Evolutionary conservation across 1,284 basidiomycete genomes (phyloP).

Genomic region (Papiliotrema flavescens): DNA sequence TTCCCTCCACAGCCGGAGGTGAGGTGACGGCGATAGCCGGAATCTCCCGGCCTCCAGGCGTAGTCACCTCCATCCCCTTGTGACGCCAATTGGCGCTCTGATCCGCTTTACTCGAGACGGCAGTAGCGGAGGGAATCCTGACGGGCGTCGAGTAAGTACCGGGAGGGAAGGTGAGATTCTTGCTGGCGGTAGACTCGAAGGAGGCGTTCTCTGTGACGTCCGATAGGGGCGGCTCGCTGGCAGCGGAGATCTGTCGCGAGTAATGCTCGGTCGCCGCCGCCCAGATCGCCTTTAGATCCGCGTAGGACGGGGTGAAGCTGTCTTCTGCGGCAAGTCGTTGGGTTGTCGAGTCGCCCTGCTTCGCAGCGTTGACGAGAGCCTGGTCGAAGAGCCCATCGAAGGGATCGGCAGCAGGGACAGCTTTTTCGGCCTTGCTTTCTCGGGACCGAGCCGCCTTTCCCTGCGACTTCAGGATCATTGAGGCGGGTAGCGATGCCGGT

Average conservation of each 20-base stretch:
- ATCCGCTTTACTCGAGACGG: background rate
- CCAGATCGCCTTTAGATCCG: background rate
- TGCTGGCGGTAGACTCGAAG: background rate
- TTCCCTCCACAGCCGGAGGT: background rate
- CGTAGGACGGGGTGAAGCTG: background rate
- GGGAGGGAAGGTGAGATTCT: background rate
- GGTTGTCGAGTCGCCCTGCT: background rate
- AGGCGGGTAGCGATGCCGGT: background rate
- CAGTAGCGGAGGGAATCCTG: background rate
- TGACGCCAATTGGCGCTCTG: background rate
- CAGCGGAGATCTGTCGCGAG: background rate
- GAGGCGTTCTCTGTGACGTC: background rate
- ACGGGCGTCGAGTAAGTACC: background rate
- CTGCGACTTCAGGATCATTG: background rate
- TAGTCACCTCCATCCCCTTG: background rate
- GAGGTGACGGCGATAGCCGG: background rate
- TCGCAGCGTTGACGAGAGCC: background rate
- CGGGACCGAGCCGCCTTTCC: background rate
- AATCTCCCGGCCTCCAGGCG: background rate
- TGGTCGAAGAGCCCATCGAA: slow-evolving; percentile 5
- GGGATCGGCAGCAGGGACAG: background rate
- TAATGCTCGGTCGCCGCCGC: background rate
- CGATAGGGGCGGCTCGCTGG: background rate
- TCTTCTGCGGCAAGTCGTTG: background rate
- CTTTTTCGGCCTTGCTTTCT: background rate